Evolutionary conservation across 2,329 filamentous ascomycete species (phyloP), one percentile per base, ranked within the genome.

Genomic region (Neobulgaria alba): DNA sequence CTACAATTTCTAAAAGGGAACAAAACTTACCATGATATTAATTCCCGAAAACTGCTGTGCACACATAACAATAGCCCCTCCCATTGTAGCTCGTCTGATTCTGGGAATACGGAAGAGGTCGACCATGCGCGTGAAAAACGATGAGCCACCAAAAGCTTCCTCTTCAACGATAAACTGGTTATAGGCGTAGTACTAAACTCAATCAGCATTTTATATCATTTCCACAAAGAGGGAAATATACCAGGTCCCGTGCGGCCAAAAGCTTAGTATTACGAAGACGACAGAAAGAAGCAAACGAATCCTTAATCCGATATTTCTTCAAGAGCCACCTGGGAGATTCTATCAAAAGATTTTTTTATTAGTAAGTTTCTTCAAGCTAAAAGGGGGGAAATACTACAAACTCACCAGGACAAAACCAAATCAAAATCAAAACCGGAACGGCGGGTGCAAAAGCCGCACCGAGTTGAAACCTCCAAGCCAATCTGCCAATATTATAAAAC

Each of bases 51-150:
- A 59, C 26, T 58, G 55, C 39, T 58, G 56, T 1, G 52, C 53
- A 36, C 57, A 78, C 86, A 93, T 93, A 50, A 90, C 84, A 1
- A 78, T 77, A 49, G 79, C 84, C 1, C 85, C 82, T 4, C 85
- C 86, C 20, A 84, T 69, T 3, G 79, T 89, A 2, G 87, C 87
- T 30, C 81, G 73, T 10, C 80, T 73, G 9, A 84, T 67, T 34
- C 82, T 73, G 1, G 82, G 79, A 42, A 86, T 72, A 9, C 77
- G 82, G 54, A 86, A 82, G 1, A 82, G 65, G 56, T 85, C 74
- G 29, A 71, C 52, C 49, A 85, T 78, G 12, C 82, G 75, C 16
- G 66, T 72, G 36, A 77, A 23, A 53, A 82, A 79, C 79, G 51
- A 65, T 72, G 10, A 67, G 50, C 32, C 60, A 62, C 7, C 69